Evolutionary conservation across 2,329 filamentous ascomycete genomes (phyloP), one percentile per base, ranked within the genome.

Genomic region (Colletotrichum zoysiae): DNA sequence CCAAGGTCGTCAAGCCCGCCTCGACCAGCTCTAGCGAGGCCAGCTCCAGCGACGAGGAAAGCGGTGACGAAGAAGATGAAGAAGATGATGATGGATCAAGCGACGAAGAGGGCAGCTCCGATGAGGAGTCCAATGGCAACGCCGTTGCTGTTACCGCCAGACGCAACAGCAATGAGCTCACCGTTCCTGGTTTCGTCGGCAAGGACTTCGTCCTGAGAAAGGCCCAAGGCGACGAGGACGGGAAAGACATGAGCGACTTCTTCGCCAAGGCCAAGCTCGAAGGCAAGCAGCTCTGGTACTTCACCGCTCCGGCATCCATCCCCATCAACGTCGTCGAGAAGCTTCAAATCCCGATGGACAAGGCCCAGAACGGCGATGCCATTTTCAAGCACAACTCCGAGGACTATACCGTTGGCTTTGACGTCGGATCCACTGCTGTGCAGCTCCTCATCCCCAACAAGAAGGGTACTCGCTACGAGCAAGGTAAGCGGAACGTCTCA

Each of bases 201-300:
- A 88, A 86, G 7, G 85, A 88, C 67, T 89, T 90, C 74, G 82
- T 84, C 70, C 80, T 90, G 62, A 86, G 87, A 67, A 87, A 87
- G 74, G 84, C 84, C 44, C 78, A 77, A 20, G 77, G 79, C 30
- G 78, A 81, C n/a, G 81, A 83, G 74, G 76, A 81, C 74, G 78
- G 83, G 78, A 79, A 86, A 75, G 82, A 88, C 77, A 81, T 89
- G 71, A 79, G 86, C 11, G 82, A 87, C 30, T 81, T 91, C 65
- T 89, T 93, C 76, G 86, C 84, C 76, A 84, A 88, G 69, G 86
- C 86, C 66, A 88, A 89, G 75, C 79, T 91, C 9, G 83, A 89
- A 67, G 91, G 91, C 74, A 94, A 94, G 83, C 90, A 95, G 78
- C 85, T 95, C 71, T 95, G 92, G 93, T 93, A 94, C 79, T 93